Base-by-base conservation (phyloP, 148 eudicot genomes). In the Rhododendron griersonianum region DNA sequence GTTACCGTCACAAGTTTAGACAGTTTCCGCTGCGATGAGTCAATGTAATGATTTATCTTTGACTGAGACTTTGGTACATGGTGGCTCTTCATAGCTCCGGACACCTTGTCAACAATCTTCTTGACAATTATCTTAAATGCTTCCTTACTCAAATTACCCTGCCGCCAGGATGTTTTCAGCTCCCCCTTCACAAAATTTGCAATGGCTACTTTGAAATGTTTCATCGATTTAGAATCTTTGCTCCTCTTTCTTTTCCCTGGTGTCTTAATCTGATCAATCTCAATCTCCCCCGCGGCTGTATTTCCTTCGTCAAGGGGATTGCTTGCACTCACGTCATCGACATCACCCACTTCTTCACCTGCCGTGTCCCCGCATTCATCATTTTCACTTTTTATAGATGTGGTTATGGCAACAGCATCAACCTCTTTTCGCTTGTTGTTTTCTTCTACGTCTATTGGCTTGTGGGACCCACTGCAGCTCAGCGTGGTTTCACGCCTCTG, bases 61-160 rank as follows among this genome's bases (percentile, higher is more conserved):
- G 92, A 90, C 90, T 95, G 95, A 79, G 99, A 95, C 90, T 93
- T 97, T 55, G 99, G 99, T 85, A 93, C 57, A n/a, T 91, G 93
- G 87, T 91, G 98, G 87, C 92, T 91, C 88, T 93, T 95, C 98
- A 94, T 94, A 81, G 99, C 95, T 85, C 98, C 98, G 75, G 96
- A 93, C 35, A 97, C 99, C 90, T 94, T 97, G 89, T 97, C 99
- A 79, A 97, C 98, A 87, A 96, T 95, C 89, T 97, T 97, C 92
- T 97, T 95, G 69, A 97, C 99, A 86, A 97, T 95, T 55, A 98
- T 97, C 90, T 97, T 97, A 91, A 95, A 97, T 55, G 96, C 99
- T 90, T 97, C 99, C 93, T 97, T 97, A 90, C 99, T 97, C 99
- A 97, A 94, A 82, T 91, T 94, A 87, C 99, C 99, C 90, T 97